Evolutionary conservation across 345 rosid species (phyloP).

Genomic region (Leavenworthia alabamica): DNA sequence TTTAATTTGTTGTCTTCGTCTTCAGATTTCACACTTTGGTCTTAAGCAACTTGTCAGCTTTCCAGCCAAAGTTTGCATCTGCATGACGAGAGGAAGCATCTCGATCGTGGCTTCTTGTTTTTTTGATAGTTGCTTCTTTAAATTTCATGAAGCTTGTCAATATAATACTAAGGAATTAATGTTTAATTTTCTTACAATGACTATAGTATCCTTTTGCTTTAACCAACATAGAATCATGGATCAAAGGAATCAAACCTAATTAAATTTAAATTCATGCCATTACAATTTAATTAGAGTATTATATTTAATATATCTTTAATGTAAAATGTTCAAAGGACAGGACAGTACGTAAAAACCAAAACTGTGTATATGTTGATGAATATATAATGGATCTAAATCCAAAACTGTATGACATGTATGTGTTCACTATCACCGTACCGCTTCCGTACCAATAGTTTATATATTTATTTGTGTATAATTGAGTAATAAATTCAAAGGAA

Average conservation of each 20-base stretch:
- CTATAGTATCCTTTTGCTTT: background rate
- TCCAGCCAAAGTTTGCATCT: slow-evolving; percentile 22
- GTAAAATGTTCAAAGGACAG: background rate
- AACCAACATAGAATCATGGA: background rate
- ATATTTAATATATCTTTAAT: too few relatives aligned
- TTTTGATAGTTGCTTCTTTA: too few relatives aligned
- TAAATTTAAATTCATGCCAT: too few relatives aligned
- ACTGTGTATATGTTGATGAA: slow-evolving; percentile 13
- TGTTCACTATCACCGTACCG: slow-evolving; percentile 1
- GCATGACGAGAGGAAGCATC: slow-evolving; percentile 28
- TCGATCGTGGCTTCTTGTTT: slow-evolving; percentile 13
- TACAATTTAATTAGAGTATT: too few relatives aligned
- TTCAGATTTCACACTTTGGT: slow-evolving; percentile 27
- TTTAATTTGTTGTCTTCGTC: slow-evolving; percentile 27
- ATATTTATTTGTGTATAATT: background rate
- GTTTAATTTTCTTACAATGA: background rate
- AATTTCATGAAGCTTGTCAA: background rate
- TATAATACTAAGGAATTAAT: background rate
- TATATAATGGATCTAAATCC: background rate
- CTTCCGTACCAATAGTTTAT: slow-evolving; percentile 26
- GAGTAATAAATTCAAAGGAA: background rate
- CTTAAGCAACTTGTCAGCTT: slow-evolving; percentile 33
- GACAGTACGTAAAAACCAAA: too few relatives aligned
- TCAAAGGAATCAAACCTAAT: too few relatives aligned
- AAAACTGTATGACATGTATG: background rate